Conservation (phyloP, 225 moss, liverwort and hornwort genomes). For the Neckera pumila region DNA sequence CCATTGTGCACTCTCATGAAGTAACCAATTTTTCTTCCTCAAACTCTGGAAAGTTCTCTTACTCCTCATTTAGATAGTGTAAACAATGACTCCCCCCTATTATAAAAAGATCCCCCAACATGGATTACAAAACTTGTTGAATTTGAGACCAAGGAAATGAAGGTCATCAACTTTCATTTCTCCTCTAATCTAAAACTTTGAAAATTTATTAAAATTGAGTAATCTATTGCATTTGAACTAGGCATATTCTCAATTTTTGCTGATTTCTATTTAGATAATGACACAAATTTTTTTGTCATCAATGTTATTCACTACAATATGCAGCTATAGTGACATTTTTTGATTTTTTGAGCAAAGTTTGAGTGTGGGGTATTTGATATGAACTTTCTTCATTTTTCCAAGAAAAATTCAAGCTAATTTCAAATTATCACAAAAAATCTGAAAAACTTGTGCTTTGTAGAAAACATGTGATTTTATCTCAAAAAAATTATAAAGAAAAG, state of each 20-base stretch:
- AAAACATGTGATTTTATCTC: neutral
- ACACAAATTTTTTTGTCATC: too few relatives aligned
- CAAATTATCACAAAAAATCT: neutral
- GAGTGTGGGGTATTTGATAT: neutral
- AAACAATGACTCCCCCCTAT: too few relatives aligned
- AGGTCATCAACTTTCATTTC: neutral
- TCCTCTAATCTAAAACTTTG: accelerated
- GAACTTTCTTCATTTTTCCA: neutral
- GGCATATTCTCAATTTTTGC: neutral
- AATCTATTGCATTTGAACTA: neutral
- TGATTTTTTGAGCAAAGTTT: neutral
- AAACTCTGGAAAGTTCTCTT: too few relatives aligned
- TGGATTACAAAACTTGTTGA: neutral
- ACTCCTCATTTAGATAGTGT: too few relatives aligned
- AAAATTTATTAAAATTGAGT: too few relatives aligned
- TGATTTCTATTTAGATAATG: neutral
- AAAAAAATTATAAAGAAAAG: neutral
- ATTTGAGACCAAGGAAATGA: neutral
- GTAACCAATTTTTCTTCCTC: too few relatives aligned
- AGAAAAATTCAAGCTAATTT: neutral
- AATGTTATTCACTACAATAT: neutral
- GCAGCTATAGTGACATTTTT: neutral
- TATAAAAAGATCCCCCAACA: too few relatives aligned
- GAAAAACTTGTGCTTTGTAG: neutral
- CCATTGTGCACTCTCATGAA: too few relatives aligned